Base-by-base conservation (phyloP, 2,329 filamentous ascomycete genomes). In the Fusarium sp. region DNA sequence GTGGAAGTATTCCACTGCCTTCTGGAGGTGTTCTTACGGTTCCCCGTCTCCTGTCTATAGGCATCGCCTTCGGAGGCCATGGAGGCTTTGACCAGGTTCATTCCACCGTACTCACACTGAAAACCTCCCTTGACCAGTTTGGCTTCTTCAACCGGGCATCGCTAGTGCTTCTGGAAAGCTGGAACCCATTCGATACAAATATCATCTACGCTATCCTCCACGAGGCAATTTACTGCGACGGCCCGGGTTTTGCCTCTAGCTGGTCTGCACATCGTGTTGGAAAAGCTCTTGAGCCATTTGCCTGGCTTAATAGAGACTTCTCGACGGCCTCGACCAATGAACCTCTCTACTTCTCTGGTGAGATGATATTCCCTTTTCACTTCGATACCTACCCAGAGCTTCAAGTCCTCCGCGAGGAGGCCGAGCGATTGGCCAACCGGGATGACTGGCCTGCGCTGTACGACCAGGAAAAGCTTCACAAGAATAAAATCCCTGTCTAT, bases 321-420 rank as follows among this genome's bases (percentile, higher is more conserved):
- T 65, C 72, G 6, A 67, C 71, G 2, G 61, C 65, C 19, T 68
- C 68, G 10, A 76, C 76, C 1, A 77, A 82, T 7, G 75, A 80
- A 4, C 89, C 90, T 0, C 82, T 96, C 22, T 92, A 87, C 78
- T 97, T 97, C 80, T 93, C 92, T 0, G 94, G 94, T 62, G 95
- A 98, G 81, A 97, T 97, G 93, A 87, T 97, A 50, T 97, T 89
- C 77, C 90, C 92, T 1, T 91, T 92, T 78, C 92, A 94, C 84
- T 94, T 97, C 70, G 88, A 94, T 37, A 90, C 90, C 17, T 95
- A 93, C 74, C 83, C 88, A 1, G 93, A 96, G 77, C 87, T 98
- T 20, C 81, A 81, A n/a, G 82, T 87, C 58, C 79, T 98, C 46
- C 86, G 85, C 55, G 82, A 87, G 13, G 90, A 89, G 0, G 93